Conservation (phyloP, 768 basidiomycete genomes). For the Hydnomerulius pinastri region DNA sequence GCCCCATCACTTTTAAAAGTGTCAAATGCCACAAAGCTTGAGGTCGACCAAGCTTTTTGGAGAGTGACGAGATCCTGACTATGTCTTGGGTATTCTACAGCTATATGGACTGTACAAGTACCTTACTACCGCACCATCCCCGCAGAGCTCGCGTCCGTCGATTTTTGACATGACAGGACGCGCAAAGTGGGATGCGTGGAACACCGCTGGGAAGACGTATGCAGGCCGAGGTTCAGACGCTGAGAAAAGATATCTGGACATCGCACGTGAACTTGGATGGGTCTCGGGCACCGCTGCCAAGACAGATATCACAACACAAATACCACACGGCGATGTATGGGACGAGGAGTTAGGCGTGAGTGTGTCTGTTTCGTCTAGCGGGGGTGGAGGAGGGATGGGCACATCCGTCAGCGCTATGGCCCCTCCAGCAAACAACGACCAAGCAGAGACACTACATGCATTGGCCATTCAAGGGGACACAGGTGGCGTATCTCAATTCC, state of each 20-base stretch:
- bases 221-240: constrained; percentile 44
- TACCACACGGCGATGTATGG: constrained; percentile 44
- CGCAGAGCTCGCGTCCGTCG: constrained; percentile 62
- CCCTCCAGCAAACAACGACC: constrained; percentile 37
- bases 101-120: constrained; percentile 86
- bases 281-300: constrained; percentile 31
- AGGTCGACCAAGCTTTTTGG: constrained; percentile 50
- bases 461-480: constrained; percentile 61
- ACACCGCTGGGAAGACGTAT: constrained; percentile 49
- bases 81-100: constrained; percentile 45
- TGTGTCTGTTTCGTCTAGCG: constrained; percentile 22
- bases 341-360: constrained; percentile 40
- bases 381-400: constrained; percentile 49
- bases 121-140: constrained; percentile 58
- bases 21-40: constrained; percentile 67
- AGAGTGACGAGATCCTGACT: constrained; percentile 18
- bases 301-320: constrained; percentile 15
- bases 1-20: constrained; percentile 54
- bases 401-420: constrained; percentile 62
- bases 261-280: constrained; percentile 76
- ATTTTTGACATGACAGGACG: constrained; percentile 78
- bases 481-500: constrained; percentile 43
- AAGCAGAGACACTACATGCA: constrained; percentile 54
- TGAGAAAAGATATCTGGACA: constrained; percentile 65
- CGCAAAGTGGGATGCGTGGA: constrained; percentile 91